Conservation (phyloP, 192 early-diverging fungal species). For the Linnemannia elongata region DNA sequence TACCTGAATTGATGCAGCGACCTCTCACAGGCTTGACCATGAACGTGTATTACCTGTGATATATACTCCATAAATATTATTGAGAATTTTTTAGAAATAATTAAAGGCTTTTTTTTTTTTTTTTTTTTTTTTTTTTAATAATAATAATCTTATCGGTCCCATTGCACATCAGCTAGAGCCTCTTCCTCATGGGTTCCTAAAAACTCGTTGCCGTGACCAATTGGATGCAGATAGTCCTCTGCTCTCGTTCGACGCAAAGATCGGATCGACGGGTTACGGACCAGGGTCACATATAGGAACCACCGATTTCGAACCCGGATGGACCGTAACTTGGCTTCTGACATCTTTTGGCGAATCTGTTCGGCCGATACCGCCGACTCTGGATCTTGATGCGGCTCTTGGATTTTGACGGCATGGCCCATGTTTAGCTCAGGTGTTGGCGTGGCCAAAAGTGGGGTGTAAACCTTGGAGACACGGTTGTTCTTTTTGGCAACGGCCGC, state of each 20-base stretch:
- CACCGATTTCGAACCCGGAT: conserved; percentile 49
- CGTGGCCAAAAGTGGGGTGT: conserved; percentile 19
- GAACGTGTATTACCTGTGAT: conserved; percentile 39
- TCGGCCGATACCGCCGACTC: conserved; percentile 26
- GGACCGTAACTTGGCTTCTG: conserved; percentile 44
- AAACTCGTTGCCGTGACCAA: conserved; percentile 23
- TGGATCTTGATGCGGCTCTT: background rate
- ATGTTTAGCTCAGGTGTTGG: background rate
- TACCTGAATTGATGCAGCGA: conserved; percentile 58
- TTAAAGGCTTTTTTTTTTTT: background rate
- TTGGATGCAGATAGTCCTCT: conserved; percentile 40
- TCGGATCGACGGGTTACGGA: conserved; percentile 34
- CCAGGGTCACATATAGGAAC: conserved; percentile 45
- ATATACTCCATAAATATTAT: too few species aligned
- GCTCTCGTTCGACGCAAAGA: conserved; percentile 21
- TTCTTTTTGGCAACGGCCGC: background rate
- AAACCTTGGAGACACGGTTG: conserved; percentile 7
- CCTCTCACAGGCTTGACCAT: conserved; percentile 30
- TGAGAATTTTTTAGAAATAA: too few species aligned
- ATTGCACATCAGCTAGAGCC: conserved; percentile 37
- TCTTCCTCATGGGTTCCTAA: conserved; percentile 35
- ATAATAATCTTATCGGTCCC: conserved; percentile 43
- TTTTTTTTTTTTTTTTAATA: too few species aligned
- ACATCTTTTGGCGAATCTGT: conserved; percentile 37
- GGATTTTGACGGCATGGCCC: background rate